Evolutionary conservation across 805 yeast species (phyloP).

Genomic region (Saturnispora sanitii): DNA sequence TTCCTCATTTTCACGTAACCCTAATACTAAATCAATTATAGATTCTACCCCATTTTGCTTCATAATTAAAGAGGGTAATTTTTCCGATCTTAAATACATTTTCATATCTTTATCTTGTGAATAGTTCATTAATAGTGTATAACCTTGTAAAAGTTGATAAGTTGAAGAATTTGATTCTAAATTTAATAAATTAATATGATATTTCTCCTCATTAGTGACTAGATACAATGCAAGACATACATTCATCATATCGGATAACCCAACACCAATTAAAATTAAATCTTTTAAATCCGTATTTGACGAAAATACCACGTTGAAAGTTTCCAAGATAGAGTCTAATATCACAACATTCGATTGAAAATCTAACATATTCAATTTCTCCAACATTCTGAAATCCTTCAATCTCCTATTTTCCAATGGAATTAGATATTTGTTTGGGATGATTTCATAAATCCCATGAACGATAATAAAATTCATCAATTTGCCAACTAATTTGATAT

Average conservation of each 20-base stretch:
- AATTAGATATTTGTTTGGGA: slow-evolving; percentile 49
- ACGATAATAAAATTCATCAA: slow-evolving; percentile 55
- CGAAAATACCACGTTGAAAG: slow-evolving; percentile 29
- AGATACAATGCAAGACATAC: slow-evolving; percentile 36
- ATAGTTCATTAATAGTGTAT: slow-evolving; percentile 36
- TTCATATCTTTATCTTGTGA: neutral
- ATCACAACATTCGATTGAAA: slow-evolving; percentile 14
- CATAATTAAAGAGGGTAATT: slow-evolving; percentile 46
- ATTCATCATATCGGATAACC: slow-evolving; percentile 50
- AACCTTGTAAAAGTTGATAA: slow-evolving; percentile 52
- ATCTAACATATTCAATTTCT: slow-evolving; percentile 18
- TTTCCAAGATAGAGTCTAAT: slow-evolving; percentile 19
- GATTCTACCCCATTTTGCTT: slow-evolving; percentile 52
- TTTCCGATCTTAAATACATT: slow-evolving; percentile 33
- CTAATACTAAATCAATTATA: slow-evolving; percentile 66
- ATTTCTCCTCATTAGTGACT: slow-evolving; percentile 10
- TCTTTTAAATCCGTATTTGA: slow-evolving; percentile 41
- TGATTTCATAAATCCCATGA: slow-evolving; percentile 60
- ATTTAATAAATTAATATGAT: slow-evolving; percentile 2
- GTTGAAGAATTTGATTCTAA: slow-evolving; percentile 48
- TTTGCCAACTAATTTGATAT: slow-evolving; percentile 63
- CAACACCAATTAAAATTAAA: slow-evolving; percentile 53
- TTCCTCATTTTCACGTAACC: slow-evolving; percentile 64
- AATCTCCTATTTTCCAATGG: slow-evolving; percentile 53
- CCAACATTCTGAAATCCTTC: slow-evolving; percentile 33